Percentiles rank a stretch among this genome's conserved stretches.
Evolutionary conservation across 1,284 basidiomycete species (phyloP).

Genomic region (Leccinum fuscescens): DNA sequence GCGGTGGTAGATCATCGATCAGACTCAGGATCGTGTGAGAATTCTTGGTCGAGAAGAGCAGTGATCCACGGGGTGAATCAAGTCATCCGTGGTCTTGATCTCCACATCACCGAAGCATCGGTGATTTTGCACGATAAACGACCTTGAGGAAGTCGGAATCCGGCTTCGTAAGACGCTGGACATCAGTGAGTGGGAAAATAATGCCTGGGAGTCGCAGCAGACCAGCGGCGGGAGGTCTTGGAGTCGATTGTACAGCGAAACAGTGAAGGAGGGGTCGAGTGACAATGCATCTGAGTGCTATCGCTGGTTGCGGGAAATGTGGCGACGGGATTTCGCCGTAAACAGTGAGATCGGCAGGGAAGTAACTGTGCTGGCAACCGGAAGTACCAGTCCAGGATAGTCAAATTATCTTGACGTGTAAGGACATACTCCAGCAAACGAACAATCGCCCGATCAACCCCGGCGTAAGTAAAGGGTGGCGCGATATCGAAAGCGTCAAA

Average conservation of each 20-base stretch:
- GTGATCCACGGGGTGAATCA: conserved; percentile 9
- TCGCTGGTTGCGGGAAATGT: not conserved
- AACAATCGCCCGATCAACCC: not conserved
- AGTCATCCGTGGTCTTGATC: conserved; percentile 6
- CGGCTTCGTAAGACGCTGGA: not conserved
- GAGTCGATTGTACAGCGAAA: not conserved
- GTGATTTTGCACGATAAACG: conserved; percentile 2
- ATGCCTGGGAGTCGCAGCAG: conserved; percentile 8
- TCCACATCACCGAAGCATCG: conserved; percentile 1
- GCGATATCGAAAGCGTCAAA: conserved; percentile 5
- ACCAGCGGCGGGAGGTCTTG: not conserved
- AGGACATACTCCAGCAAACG: conserved; percentile 7
- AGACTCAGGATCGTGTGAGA: not conserved
- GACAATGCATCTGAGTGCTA: not conserved
- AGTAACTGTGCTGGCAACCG: conserved; percentile 10
- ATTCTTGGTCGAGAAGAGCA: conserved; percentile 2
- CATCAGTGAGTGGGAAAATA: conserved; percentile 2
- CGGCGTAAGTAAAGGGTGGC: conserved; percentile 5
- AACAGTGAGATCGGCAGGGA: conserved; percentile 5
- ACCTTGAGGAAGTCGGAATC: too few relatives aligned
- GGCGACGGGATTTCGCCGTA: conserved; percentile 6
- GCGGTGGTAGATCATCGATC: not conserved
- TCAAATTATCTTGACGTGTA: not conserved
- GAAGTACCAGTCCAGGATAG: conserved; percentile 4
- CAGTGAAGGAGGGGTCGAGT: not conserved